Evolutionary conservation across 148 eudicot genomes (phyloP).

Genomic region (Arctostaphylos glauca): DNA sequence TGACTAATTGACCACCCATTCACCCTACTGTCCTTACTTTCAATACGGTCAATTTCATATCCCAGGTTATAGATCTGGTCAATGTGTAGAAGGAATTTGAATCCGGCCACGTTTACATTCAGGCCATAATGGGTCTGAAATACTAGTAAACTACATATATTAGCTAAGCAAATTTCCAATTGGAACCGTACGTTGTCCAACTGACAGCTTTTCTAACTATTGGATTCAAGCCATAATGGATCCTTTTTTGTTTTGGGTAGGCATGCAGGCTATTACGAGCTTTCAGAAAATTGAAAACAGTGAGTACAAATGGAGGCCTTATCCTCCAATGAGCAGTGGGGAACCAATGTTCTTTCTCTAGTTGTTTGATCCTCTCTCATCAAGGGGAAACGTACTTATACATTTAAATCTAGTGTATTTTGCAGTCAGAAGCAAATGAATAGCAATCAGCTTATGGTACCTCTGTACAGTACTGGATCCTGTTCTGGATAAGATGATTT

Average conservation of each 20-base stretch:
- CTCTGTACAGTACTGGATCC: conserved; percentile 47
- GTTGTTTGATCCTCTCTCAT: neutral
- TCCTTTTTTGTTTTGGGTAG: neutral
- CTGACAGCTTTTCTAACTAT: neutral
- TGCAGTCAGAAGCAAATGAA: neutral
- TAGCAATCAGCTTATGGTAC: conserved; percentile 24
- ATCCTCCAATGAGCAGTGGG: neutral
- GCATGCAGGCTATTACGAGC: neutral
- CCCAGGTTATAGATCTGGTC: neutral
- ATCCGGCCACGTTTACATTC: neutral
- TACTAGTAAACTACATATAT: neutral
- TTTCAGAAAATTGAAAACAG: neutral
- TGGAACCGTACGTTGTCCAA: neutral
- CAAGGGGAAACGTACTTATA: neutral
- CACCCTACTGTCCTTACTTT: neutral
- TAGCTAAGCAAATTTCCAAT: neutral
- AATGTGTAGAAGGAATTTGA: neutral
- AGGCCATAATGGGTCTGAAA: neutral
- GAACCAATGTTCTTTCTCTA: neutral
- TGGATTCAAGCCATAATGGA: neutral
- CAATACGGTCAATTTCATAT: neutral
- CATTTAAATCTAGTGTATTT: neutral
- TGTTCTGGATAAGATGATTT: conserved; percentile 42
- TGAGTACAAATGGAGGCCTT: neutral
- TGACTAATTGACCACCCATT: conserved; percentile 6